A percentile compares a stretch with the other conserved stretches of the same genome.
These are phyloP conservation scores for Cyclocybe cylindracea DNA, from an alignment of 768 basidiomycete species.

Conservation along the genomic window DNA sequence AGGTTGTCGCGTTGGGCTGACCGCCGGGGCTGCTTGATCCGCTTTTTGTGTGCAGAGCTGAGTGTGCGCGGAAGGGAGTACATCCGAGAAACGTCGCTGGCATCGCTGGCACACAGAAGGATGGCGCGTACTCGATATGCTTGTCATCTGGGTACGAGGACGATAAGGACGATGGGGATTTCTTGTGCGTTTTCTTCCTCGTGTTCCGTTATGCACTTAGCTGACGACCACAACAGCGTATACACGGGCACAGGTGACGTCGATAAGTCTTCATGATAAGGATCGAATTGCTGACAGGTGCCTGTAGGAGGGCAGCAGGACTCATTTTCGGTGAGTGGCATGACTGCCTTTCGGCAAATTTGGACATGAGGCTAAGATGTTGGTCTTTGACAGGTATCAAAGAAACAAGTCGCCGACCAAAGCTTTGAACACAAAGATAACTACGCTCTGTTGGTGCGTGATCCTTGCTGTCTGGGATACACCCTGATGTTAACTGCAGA, in stretches of 20 bases:
- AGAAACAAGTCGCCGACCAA: constrained; percentile 32
- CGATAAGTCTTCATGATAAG: background rate
- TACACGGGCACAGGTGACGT: constrained; percentile 10
- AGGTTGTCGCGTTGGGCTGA: background rate
- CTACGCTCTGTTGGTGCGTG: constrained; percentile 27
- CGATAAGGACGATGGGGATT: constrained; percentile 38
- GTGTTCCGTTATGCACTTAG: background rate
- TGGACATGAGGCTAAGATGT: background rate
- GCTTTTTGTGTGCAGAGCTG: constrained; percentile 19
- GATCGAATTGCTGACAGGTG: background rate
- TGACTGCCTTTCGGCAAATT: background rate
- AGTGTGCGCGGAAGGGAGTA: constrained; percentile 22
- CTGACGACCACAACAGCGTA: background rate
- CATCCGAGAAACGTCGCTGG: constrained; percentile 33
- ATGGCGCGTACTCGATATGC: constrained; percentile 43
- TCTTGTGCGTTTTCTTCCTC: constrained; percentile 28
- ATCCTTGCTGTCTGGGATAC: too few relatives aligned
- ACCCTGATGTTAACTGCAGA: background rate
- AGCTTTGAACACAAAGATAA: constrained; percentile 33
- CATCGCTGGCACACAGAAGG: constrained; percentile 28
- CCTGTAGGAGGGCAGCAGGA: constrained; percentile 4
- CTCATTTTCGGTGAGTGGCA: background rate
- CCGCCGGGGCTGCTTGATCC: background rate
- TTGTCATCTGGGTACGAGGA: constrained; percentile 43
- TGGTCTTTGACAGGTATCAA: constrained; percentile 15